Conservation (phyloP, 768 basidiomycete species). For the Sporobolomyces roseus region DNA sequence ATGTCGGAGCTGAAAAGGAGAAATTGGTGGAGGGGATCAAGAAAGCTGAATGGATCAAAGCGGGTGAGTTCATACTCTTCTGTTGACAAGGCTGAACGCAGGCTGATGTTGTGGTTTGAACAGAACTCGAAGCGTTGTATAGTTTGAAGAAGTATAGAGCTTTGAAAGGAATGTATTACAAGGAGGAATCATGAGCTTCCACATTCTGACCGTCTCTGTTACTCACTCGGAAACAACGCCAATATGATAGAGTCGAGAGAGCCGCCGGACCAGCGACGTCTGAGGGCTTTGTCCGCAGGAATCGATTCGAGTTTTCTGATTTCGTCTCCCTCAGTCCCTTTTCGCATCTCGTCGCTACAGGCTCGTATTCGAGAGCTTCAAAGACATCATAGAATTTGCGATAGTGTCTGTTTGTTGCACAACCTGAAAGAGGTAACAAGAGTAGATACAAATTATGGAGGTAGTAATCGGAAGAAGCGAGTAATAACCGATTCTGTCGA, state of each 20-base stretch:
- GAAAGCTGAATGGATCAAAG: conserved; percentile 41
- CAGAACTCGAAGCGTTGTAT: conserved; percentile 39
- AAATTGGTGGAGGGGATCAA: conserved; percentile 25
- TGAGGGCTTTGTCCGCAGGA: no score
- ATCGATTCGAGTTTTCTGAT: no score
- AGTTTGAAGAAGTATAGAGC: conserved; percentile 35
- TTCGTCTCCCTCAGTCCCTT: no score
- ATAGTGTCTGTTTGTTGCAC: no score
- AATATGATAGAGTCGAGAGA: neutral
- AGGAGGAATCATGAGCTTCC: neutral
- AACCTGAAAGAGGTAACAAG: neutral
- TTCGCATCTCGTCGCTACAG: no score
- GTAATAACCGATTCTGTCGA: neutral
- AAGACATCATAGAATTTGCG: no score
- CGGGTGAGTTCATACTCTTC: conserved; percentile 4
- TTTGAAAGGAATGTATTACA: conserved; percentile 33
- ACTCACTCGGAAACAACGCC: no score
- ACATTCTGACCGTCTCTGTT: neutral
- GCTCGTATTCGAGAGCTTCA: no score
- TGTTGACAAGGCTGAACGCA: neutral
- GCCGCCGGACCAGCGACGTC: no score
- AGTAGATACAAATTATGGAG: conserved; percentile 4
- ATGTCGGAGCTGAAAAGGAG: conserved; percentile 31
- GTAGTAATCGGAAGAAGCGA: no score
- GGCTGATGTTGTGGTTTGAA: neutral